phyloP scores from a whole-genome alignment of 2,329 filamentous ascomycete genomes.

The Colletotrichum melonis region DNA sequence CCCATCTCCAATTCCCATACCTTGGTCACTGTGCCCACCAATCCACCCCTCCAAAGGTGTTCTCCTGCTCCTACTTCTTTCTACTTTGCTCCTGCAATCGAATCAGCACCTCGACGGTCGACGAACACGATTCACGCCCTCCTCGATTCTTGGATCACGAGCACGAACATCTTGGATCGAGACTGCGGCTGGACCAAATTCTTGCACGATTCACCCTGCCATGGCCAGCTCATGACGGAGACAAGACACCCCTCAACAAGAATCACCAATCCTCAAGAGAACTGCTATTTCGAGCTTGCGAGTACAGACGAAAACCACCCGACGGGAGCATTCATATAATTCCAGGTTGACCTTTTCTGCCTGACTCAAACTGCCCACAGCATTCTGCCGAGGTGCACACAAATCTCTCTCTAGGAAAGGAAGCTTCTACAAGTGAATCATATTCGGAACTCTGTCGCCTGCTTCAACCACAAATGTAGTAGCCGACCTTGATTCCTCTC shows the following conservation, averaged over 20 bases:
- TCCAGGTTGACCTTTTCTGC: background rate
- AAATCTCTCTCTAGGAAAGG: background rate
- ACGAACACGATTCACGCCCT: background rate
- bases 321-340: background rate
- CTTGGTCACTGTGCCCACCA: background rate
- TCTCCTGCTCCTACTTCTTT: background rate
- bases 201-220: background rate
- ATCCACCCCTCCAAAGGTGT: background rate
- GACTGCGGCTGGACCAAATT: background rate
- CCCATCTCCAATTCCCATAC: background rate
- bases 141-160: background rate
- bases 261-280: background rate
- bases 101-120: background rate
- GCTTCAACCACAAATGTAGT: slow-evolving; percentile 20
- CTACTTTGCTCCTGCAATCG: background rate
- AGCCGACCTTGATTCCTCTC: background rate
- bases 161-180: background rate
- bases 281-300: background rate
- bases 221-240: slow-evolving; percentile 19
- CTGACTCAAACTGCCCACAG: background rate
- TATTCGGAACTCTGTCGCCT: background rate
- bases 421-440: slow-evolving; percentile 4
- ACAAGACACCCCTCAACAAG: background rate
- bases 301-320: background rate
- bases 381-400: background rate